phyloP scores from a whole-genome alignment of 2,329 filamentous ascomycete species.

The Aureobasidium namibiae region DNA sequence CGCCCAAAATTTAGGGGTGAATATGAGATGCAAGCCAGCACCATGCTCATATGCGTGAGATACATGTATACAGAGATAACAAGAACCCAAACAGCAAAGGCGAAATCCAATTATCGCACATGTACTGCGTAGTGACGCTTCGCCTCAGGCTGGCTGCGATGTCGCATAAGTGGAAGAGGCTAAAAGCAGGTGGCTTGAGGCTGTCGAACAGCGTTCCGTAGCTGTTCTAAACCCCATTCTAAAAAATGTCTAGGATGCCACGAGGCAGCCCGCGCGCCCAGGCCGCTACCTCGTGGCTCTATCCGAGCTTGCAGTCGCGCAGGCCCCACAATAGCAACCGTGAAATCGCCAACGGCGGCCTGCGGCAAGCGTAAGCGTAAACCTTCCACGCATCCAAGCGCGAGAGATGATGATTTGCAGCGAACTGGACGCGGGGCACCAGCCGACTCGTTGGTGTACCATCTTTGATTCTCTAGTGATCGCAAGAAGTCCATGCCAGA shows the following conservation, averaged over 20 bases:
- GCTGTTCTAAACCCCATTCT: conserved; percentile 6
- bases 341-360: neutral
- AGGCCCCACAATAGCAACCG: conserved; percentile 5
- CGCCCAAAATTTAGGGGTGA: neutral
- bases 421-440: conserved; percentile 1
- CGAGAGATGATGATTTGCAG: conserved; percentile 12
- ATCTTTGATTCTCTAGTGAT: neutral
- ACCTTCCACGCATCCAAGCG: neutral
- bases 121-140: neutral
- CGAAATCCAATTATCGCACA: neutral
- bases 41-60: neutral
- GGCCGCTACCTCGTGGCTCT: neutral
- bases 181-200: neutral
- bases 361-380: neutral
- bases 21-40: neutral
- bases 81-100: neutral
- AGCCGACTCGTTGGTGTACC: conserved; percentile 7
- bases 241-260: conserved; percentile 5
- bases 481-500: neutral
- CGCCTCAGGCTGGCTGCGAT: neutral
- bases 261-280: neutral
- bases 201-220: neutral
- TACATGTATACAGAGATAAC: neutral
- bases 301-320: conserved; percentile 4
- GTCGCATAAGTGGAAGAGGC: neutral